phyloP scores from a whole-genome alignment of 1,139 yeast genomes.

The Zygoascus meyerae region DNA sequence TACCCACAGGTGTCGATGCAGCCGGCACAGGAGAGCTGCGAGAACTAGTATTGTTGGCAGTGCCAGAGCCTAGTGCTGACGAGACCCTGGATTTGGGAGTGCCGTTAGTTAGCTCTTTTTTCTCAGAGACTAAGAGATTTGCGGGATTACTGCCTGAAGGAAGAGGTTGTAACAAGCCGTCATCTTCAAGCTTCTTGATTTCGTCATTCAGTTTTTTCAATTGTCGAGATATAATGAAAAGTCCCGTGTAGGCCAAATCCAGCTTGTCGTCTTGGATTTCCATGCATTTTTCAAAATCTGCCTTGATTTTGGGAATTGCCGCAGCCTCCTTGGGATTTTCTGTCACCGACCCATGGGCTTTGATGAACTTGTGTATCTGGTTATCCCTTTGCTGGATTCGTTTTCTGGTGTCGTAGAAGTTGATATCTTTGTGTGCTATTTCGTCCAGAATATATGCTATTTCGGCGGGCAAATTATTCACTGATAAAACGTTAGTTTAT shows the following conservation, averaged over 20 bases:
- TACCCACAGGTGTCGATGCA: slow-evolving; percentile 3
- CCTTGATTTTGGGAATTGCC: slow-evolving; percentile 58
- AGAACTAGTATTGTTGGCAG: neutral
- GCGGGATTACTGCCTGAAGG: slow-evolving; percentile 11
- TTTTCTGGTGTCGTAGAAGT: slow-evolving; percentile 59
- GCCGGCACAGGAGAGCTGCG: neutral
- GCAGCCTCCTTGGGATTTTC: slow-evolving; percentile 80
- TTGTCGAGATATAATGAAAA: slow-evolving; percentile 71
- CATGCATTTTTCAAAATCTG: slow-evolving; percentile 57
- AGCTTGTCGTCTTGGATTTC: slow-evolving; percentile 73
- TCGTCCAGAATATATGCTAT: slow-evolving; percentile 77
- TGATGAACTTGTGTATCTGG: slow-evolving; percentile 74
- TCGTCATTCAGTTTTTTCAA: slow-evolving; percentile 67
- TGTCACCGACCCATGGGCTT: slow-evolving; percentile 74
- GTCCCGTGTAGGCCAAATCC: slow-evolving; percentile 73
- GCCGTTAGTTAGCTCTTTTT: neutral
- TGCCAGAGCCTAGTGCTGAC: neutral
- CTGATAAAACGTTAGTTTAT: slow-evolving; percentile 10
- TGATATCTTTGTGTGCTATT: slow-evolving; percentile 62
- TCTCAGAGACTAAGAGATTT: slow-evolving; percentile 5
- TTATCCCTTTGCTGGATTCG: slow-evolving; percentile 67
- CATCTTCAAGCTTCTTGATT: slow-evolving; percentile 67
- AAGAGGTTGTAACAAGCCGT: slow-evolving; percentile 60
- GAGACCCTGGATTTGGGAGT: neutral
- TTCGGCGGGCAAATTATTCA: slow-evolving; percentile 87